Base-by-base conservation (phyloP, 2,329 filamentous ascomycete genomes). In the Magnaporthales sp. region DNA sequence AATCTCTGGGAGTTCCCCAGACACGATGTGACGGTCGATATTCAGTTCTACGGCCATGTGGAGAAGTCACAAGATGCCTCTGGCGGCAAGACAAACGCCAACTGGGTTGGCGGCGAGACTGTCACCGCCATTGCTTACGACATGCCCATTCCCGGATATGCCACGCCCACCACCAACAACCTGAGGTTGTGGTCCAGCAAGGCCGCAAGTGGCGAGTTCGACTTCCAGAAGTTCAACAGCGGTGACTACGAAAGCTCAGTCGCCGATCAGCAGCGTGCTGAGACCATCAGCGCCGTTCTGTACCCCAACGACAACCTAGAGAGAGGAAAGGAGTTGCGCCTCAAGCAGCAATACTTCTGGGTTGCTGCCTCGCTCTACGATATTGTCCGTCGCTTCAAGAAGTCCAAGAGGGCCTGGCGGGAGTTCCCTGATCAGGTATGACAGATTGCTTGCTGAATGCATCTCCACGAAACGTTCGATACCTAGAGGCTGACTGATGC, bases 321-420 rank as follows among this genome's bases (percentile, higher is more conserved):
- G 71, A 87, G 93, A 70, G 95, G 95, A 69, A 99, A 99, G 79
- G 95, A 99, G 82, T 87, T 99, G 70, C 92, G 95, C 66, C 80
- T 99, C 78, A 99, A 99, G 86, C 95, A 99, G 78, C 95, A 99
- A 78, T 99, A 99, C 84, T 99, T 99, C 81, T 99, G 95, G 95
- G 96, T 97, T 74, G 93, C 95, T 65, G 95, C 95, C 19, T 99
- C 95, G 19, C 85, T 99, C 4, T 92, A 92, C 75, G 95, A 99
- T 74, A 99, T 99, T 75, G 91, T 99, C 68, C 91, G 95, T 67
- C 89, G 95, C 68, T 99, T 98, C 88, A 99, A 98, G 84, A 99
- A 98, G 86, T 89, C 92, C 22, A 93, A 92, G 81, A 89, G 94
- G 70, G 81, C 90, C 8, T 99, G 95, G 95, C 89, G 80, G 71